Evolutionary conservation across 179 eudicot genomes (phyloP).

Genomic region (Silene coronaria): DNA sequence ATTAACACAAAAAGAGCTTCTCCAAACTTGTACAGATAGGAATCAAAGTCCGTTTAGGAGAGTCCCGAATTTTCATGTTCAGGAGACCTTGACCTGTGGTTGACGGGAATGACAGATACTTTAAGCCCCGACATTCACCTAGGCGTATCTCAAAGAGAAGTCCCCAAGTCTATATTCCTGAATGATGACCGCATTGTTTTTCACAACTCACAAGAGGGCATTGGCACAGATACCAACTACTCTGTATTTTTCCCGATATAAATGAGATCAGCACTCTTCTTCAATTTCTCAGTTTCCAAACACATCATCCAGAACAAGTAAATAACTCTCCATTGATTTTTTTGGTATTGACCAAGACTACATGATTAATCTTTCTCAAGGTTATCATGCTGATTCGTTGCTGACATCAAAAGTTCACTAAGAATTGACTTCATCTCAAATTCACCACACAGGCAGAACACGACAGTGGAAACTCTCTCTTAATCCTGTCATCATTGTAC

Average conservation of each 20-base stretch:
- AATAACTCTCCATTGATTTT: constrained; percentile 9
- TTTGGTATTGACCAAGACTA: neutral
- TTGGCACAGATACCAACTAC: neutral
- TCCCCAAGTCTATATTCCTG: neutral
- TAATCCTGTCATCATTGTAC: constrained; percentile 18
- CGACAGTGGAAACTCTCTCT: constrained; percentile 15
- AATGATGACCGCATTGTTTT: neutral
- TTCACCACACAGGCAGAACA: constrained; percentile 24
- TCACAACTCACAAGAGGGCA: constrained; percentile 4
- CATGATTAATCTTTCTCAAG: constrained; percentile 6
- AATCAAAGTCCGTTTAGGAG: too few relatives aligned
- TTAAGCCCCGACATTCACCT: neutral
- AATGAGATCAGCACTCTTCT: neutral
- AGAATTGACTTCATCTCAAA: constrained; percentile 15
- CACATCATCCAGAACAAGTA: constrained; percentile 36
- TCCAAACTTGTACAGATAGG: too few relatives aligned
- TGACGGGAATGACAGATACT: neutral
- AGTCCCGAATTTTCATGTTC: too few relatives aligned
- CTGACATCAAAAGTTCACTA: constrained; percentile 8
- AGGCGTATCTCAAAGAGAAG: constrained; percentile 6
- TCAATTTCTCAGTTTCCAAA: constrained; percentile 1
- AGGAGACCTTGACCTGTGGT: too few relatives aligned
- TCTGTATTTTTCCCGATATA: constrained; percentile 5
- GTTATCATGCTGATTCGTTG: neutral
- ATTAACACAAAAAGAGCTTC: too few relatives aligned